These are phyloP conservation scores for Pisolithus tinctorius DNA, from an alignment of 768 basidiomycete species.

Conservation along the genomic window DNA sequence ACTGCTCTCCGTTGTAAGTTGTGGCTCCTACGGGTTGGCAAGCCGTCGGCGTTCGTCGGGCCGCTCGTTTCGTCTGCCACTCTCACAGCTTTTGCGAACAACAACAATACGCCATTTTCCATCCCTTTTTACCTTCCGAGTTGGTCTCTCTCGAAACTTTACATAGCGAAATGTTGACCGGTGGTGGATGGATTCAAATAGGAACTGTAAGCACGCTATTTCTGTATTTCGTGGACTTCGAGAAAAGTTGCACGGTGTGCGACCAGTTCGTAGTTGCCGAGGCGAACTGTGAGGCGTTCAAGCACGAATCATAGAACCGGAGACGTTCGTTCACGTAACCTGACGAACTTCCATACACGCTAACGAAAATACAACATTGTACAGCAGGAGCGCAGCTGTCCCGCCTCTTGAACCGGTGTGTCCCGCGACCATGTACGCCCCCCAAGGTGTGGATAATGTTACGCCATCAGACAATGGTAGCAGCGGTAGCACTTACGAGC, in stretches of 20 bases:
- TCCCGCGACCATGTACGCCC: too few relatives aligned
- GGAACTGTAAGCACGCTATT: slow-evolving; percentile 38
- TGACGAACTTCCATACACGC: too few relatives aligned
- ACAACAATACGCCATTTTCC: slow-evolving; percentile 71
- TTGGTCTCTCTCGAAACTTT: slow-evolving; percentile 1
- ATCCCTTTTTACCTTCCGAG: slow-evolving; percentile 64
- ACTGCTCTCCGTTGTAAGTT: slow-evolving; percentile 58
- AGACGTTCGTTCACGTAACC: neutral
- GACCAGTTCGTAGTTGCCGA: slow-evolving; percentile 56
- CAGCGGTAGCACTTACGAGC: too few relatives aligned
- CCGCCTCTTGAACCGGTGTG: too few relatives aligned
- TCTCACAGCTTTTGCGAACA: slow-evolving; percentile 59
- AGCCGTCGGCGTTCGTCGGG: slow-evolving; percentile 72
- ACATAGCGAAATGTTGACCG: neutral
- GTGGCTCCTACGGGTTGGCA: slow-evolving; percentile 43
- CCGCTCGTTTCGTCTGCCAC: slow-evolving; percentile 72
- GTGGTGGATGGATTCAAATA: neutral
- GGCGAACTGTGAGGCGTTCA: slow-evolving; percentile 34
- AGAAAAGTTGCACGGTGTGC: slow-evolving; percentile 60
- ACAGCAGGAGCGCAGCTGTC: too few relatives aligned
- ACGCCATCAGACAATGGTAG: too few relatives aligned
- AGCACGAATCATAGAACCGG: neutral
- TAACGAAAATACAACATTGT: too few relatives aligned
- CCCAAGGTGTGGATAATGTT: too few relatives aligned
- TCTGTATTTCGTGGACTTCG: slow-evolving; percentile 55